These are phyloP conservation scores for Rhodamnia rubescens DNA, from an alignment of 345 rosid species.

Conservation along the genomic window DNA sequence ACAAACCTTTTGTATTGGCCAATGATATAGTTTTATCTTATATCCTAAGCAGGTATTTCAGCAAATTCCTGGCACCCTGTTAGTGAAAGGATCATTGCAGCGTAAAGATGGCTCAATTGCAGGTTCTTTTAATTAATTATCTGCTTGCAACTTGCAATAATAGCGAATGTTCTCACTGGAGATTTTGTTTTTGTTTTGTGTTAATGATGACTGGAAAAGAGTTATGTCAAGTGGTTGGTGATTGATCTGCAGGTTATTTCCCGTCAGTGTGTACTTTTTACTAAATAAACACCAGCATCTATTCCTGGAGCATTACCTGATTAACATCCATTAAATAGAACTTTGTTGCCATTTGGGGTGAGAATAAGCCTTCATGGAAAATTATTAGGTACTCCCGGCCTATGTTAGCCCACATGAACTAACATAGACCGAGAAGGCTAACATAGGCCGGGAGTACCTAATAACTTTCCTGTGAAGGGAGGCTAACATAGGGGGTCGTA, in stretches of 20 bases:
- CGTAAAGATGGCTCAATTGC: conserved; percentile 35
- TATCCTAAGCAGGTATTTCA: conserved; percentile 43
- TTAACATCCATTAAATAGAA: not conserved
- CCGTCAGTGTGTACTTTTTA: not conserved
- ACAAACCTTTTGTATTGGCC: not conserved
- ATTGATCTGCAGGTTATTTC: not conserved
- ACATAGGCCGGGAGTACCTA: too few species aligned
- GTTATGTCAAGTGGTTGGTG: not conserved
- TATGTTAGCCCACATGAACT: not conserved
- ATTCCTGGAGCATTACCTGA: not conserved
- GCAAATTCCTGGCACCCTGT: conserved; percentile 73
- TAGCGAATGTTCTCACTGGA: not conserved
- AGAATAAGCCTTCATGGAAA: not conserved
- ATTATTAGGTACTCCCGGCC: not conserved
- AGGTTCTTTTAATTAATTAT: conserved; percentile 22
- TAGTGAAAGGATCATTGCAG: conserved; percentile 69
- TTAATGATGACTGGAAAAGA: not conserved
- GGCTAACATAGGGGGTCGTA: too few species aligned
- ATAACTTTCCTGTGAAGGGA: too few species aligned
- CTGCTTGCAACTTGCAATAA: not conserved
- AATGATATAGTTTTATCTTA: not conserved
- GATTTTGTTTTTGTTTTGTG: not conserved
- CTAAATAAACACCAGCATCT: not conserved
- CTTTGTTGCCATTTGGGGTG: not conserved
- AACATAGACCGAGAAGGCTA: too few species aligned